Percentiles rank a stretch among this genome's conserved stretches.
phyloP scores from a whole-genome alignment of 257 asterid species.

The Fraxinus excelsior region DNA sequence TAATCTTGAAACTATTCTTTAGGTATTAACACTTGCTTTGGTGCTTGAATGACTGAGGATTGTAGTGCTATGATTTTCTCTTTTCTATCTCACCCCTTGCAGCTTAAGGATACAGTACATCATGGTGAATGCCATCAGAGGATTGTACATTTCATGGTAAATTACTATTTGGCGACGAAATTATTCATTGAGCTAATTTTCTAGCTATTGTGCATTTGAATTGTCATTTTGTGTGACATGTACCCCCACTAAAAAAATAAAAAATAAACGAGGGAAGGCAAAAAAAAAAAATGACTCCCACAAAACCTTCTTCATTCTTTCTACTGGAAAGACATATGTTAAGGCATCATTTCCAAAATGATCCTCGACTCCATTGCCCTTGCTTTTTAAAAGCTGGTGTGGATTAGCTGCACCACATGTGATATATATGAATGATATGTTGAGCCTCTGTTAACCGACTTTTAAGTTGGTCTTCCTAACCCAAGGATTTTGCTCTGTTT shows the following conservation, averaged over 20 bases:
- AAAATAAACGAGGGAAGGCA: too few relatives aligned
- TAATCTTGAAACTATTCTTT: not conserved
- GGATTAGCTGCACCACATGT: not conserved
- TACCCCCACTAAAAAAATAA: not conserved
- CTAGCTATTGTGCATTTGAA: not conserved
- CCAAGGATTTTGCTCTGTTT: not conserved
- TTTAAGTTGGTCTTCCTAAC: not conserved
- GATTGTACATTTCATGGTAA: conserved; percentile 79
- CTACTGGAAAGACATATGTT: not conserved
- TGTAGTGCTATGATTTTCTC: not conserved
- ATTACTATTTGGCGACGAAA: not conserved
- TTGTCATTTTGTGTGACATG: not conserved
- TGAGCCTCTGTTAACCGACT: not conserved
- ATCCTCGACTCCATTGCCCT: not conserved
- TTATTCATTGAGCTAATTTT: not conserved
- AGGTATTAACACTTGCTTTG: not conserved
- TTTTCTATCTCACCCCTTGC: not conserved
- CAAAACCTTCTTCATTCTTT: not conserved
- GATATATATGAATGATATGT: not conserved
- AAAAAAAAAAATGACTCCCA: not conserved
- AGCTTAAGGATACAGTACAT: conserved; percentile 28
- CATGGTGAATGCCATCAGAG: conserved; percentile 76
- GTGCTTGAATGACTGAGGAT: not conserved
- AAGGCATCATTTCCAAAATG: not conserved
- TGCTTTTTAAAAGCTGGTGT: not conserved